Percentiles rank a stretch among this genome's conserved stretches.
phyloP scores from a whole-genome alignment of 176 grass and related monocot species.

The Luzula sylvatica region DNA sequence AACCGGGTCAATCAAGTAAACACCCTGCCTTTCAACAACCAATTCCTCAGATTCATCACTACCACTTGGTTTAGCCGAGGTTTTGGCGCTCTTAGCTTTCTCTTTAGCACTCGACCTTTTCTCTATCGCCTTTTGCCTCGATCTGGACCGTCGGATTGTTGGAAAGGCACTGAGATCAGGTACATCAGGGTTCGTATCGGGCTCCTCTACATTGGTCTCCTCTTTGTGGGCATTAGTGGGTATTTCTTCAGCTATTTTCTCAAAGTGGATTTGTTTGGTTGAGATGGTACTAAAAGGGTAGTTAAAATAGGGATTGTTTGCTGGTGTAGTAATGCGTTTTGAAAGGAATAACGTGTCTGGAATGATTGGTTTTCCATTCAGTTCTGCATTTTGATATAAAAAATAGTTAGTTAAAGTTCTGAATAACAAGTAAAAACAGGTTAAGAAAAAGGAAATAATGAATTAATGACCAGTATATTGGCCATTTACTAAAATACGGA shows the following conservation, averaged over 20 bases:
- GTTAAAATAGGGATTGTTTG: conserved; percentile 22
- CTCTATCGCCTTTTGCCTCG: conserved; percentile 41
- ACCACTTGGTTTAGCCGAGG: conserved; percentile 1
- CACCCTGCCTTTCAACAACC: no score
- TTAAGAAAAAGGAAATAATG: no score
- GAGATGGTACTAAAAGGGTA: conserved; percentile 16
- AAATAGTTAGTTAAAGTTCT: not conserved
- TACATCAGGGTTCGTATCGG: conserved; percentile 23
- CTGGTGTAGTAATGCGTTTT: conserved; percentile 46
- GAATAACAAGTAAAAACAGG: no score
- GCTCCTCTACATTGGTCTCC: conserved; percentile 25
- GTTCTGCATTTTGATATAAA: conserved; percentile 33
- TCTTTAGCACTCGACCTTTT: conserved; percentile 14
- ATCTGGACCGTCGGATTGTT: conserved; percentile 55
- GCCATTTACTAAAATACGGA: not conserved
- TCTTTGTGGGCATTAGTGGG: conserved; percentile 19
- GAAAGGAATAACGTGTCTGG: conserved; percentile 37
- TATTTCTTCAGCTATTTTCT: conserved; percentile 19
- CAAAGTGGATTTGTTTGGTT: conserved; percentile 21
- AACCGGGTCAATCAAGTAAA: not conserved
- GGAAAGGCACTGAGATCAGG: conserved; percentile 23
- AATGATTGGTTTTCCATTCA: conserved; percentile 36
- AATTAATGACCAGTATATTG: not conserved
- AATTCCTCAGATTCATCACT: not conserved
- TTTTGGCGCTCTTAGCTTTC: conserved; percentile 17